A percentile compares a stretch with the other conserved stretches of the same genome.
phyloP scores from a whole-genome alignment of 805 yeast genomes.

The Lachancea waltii region DNA sequence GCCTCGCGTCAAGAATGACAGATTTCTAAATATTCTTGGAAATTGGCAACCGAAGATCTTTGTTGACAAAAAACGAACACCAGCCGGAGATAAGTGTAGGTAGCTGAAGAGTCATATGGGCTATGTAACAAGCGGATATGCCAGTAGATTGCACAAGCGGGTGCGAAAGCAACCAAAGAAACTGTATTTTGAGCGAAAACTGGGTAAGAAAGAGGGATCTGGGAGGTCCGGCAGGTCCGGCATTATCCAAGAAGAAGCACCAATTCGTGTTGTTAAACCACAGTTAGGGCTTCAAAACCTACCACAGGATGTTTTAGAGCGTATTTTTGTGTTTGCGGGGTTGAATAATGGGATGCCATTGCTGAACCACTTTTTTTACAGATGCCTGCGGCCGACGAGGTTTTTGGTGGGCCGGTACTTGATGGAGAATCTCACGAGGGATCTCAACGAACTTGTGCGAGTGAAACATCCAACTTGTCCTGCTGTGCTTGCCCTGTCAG shows the following conservation, averaged over 20 bases:
- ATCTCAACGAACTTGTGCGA: constrained; percentile 1
- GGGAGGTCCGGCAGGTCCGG: neutral
- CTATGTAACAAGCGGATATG: constrained; percentile 16
- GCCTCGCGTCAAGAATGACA: too few species aligned
- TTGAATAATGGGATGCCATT: constrained; percentile 11
- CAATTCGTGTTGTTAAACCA: neutral
- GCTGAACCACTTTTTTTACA: constrained; percentile 16
- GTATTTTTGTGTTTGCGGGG: constrained; percentile 14
- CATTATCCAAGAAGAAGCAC: neutral
- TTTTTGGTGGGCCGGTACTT: constrained; percentile 11
- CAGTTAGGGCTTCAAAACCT: constrained; percentile 9
- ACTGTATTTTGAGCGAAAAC: constrained; percentile 5
- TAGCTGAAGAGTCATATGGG: constrained; percentile 15
- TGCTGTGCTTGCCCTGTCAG: constrained; percentile 7
- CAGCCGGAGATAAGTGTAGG: too few species aligned
- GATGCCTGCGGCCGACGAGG: constrained; percentile 14
- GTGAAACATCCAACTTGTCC: neutral
- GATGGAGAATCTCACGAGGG: constrained; percentile 7
- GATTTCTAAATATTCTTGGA: too few species aligned
- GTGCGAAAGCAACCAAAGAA: constrained; percentile 1
- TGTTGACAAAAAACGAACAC: too few species aligned
- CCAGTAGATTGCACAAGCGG: constrained; percentile 18
- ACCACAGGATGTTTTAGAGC: constrained; percentile 18
- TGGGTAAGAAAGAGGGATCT: neutral
- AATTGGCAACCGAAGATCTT: too few species aligned